Evolutionary conservation across 495 filamentous ascomycete species (phyloP).

Genomic region (Amniculicola lignicola): DNA sequence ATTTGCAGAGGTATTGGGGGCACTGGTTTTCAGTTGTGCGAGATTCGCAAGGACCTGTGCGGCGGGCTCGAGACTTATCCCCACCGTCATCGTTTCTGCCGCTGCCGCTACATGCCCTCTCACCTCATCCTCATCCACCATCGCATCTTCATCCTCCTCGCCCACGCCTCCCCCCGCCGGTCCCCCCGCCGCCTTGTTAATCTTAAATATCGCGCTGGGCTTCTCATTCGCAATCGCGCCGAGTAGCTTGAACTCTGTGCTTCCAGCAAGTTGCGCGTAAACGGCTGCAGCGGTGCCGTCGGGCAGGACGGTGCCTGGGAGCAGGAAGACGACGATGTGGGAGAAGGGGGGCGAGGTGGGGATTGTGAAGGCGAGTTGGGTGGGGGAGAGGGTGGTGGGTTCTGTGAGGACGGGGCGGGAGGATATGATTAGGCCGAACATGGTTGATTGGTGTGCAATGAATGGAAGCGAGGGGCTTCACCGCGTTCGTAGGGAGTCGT

Average conservation of each 20-base stretch:
- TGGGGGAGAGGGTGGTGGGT: constrained; percentile 57
- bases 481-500: too few relatives aligned
- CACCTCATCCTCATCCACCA: constrained; percentile 37
- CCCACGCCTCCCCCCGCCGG: constrained; percentile 42
- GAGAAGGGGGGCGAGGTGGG: constrained; percentile 59
- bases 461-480: too few relatives aligned
- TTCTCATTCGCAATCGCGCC: constrained; percentile 86
- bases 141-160: constrained; percentile 46
- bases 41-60: constrained; percentile 68
- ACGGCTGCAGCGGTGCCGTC: constrained; percentile 78
- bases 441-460: constrained; percentile 15
- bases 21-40: constrained; percentile 54
- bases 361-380: constrained; percentile 66
- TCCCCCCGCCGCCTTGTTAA: constrained; percentile 43
- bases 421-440: constrained; percentile 47
- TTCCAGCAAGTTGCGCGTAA: constrained; percentile 68
- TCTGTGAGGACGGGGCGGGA: constrained; percentile 61
- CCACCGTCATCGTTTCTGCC: constrained; percentile 59
- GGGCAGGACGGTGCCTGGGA: constrained; percentile 74
- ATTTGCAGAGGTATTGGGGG: constrained; percentile 39
- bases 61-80: constrained; percentile 77
- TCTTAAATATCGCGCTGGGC: constrained; percentile 81
- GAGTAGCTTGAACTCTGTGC: constrained; percentile 67
- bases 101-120: constrained; percentile 8
- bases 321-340: constrained; percentile 85